A percentile compares a stretch with the other conserved stretches of the same genome.
phyloP scores from a whole-genome alignment of 1,284 basidiomycete genomes.

The Papiliotrema nemorosa region DNA sequence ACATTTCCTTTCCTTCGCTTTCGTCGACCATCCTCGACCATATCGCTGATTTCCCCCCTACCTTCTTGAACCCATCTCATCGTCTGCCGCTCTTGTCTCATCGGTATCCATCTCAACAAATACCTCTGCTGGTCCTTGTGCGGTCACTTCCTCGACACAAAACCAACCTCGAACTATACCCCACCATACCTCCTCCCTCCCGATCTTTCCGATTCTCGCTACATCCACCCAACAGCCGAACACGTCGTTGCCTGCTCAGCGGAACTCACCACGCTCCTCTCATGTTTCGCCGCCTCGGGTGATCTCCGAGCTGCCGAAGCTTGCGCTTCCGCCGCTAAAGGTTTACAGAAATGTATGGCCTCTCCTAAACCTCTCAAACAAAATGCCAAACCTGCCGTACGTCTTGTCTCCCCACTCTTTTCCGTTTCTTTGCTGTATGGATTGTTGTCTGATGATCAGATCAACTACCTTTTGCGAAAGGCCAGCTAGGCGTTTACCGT shows the following conservation, averaged over 20 bases:
- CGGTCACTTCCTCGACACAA: too few relatives aligned
- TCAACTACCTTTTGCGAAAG: constrained; percentile 14
- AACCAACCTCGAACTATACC: too few relatives aligned
- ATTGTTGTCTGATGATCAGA: constrained; percentile 1
- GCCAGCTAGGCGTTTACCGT: neutral
- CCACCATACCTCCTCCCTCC: neutral
- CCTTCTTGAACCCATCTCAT: neutral
- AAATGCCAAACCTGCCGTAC: constrained; percentile 9
- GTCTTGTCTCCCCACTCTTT: neutral
- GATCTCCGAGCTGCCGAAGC: constrained; percentile 62
- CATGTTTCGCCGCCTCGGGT: constrained; percentile 81
- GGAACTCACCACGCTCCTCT: constrained; percentile 77
- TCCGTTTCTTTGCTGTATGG: neutral
- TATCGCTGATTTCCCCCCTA: neutral
- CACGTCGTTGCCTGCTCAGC: constrained; percentile 64
- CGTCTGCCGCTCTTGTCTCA: neutral
- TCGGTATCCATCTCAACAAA: neutral
- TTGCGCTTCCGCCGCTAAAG: constrained; percentile 66
- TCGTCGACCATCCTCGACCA: neutral
- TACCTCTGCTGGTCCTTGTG: too few relatives aligned
- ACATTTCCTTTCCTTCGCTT: neutral
- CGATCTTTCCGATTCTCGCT: neutral
- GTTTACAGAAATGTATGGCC: constrained; percentile 76
- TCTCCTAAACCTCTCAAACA: constrained; percentile 5
- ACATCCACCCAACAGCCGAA: neutral